Evolutionary conservation across 179 eudicot species (phyloP).

Genomic region (Actinidia arguta): DNA sequence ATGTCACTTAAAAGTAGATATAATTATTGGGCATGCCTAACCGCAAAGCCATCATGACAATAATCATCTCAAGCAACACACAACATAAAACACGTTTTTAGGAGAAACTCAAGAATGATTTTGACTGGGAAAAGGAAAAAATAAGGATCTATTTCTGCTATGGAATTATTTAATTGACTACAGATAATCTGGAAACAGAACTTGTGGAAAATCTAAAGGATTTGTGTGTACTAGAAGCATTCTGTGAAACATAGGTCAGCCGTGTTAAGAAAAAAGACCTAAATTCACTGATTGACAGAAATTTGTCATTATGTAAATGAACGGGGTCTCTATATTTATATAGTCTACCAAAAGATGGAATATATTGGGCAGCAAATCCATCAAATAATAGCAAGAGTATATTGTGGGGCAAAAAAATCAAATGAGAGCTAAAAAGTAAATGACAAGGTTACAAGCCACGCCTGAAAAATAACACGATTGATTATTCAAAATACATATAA

Average conservation of each 20-base stretch:
- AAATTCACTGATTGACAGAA: background rate
- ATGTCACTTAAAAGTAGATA: background rate
- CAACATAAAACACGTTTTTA: background rate
- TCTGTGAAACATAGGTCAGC: background rate
- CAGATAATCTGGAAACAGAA: background rate
- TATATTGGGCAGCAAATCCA: background rate
- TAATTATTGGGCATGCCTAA: background rate
- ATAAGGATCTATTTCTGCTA: background rate
- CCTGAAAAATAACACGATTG: background rate
- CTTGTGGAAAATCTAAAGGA: background rate
- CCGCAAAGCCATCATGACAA: background rate
- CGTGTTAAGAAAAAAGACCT: background rate
- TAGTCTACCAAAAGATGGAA: background rate
- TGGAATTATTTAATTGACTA: background rate
- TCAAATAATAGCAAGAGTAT: background rate
- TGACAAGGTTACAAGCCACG: background rate
- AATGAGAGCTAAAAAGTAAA: background rate
- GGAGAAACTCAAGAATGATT: conserved; percentile 5
- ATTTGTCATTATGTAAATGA: background rate
- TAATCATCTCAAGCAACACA: background rate
- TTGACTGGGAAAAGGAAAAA: background rate
- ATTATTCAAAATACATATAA: too few relatives aligned
- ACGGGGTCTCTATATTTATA: background rate
- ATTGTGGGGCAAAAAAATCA: background rate
- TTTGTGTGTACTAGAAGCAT: background rate